A percentile compares a stretch with the other conserved stretches of the same genome.
Evolutionary conservation across 768 basidiomycete species (phyloP).

Genomic region (Cubamyces lactineus): DNA sequence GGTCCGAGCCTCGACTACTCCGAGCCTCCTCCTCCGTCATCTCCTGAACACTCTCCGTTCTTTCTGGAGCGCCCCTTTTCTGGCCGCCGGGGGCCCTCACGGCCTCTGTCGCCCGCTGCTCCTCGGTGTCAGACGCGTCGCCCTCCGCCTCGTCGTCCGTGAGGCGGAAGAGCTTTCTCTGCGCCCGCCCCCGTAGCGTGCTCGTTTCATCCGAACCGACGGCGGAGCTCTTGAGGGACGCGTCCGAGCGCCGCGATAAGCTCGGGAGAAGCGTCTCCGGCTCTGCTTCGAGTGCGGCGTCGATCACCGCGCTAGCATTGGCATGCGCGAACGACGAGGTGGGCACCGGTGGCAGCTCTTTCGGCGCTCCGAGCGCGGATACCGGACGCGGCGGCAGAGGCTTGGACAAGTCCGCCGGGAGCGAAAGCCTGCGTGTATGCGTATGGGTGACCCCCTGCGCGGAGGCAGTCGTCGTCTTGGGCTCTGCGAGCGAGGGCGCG

Average conservation of each 20-base stretch:
- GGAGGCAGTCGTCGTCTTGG: background rate
- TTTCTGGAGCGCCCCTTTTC: background rate
- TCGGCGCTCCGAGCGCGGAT: conserved; percentile 11
- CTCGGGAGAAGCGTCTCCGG: conserved; percentile 19
- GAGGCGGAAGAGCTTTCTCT: conserved; percentile 27
- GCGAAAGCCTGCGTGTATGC: conserved; percentile 16
- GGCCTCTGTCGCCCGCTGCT: background rate
- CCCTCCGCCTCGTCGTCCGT: conserved; percentile 23
- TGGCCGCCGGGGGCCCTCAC: background rate
- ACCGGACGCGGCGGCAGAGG: conserved; percentile 15
- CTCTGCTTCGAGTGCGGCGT: conserved; percentile 1
- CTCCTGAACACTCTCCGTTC: conserved; percentile 6
- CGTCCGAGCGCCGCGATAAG: conserved; percentile 20
- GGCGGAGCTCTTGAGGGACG: background rate
- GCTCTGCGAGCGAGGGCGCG: conserved; percentile 33
- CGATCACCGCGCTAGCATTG: conserved; percentile 3
- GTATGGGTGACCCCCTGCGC: background rate
- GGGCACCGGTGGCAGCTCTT: conserved; percentile 15
- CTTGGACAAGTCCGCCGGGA: conserved; percentile 26
- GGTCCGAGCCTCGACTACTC: background rate
- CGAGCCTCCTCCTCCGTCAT: conserved; percentile 8
- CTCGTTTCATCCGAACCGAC: conserved; percentile 1
- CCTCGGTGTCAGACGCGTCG: conserved; percentile 19
- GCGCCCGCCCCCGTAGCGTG: conserved; percentile 1
- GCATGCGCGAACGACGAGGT: background rate